Conservation (phyloP, 2,329 filamentous ascomycete genomes). For the Aspergillus clavatus region DNA sequence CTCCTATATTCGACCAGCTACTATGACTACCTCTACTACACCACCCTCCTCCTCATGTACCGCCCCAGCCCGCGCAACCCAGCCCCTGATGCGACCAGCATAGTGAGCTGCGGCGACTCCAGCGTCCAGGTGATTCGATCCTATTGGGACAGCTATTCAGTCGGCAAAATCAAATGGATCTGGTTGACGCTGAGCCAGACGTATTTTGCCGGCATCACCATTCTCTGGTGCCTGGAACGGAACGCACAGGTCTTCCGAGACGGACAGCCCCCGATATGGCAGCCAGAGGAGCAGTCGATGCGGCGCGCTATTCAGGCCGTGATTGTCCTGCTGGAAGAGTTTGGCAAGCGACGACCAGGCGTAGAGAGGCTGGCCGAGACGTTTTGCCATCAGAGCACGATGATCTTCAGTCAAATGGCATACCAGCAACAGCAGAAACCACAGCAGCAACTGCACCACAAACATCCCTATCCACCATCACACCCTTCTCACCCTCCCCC, state of each 20-base stretch:
- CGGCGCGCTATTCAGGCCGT: constrained; percentile 35
- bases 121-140: constrained; percentile 37
- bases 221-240: constrained; percentile 38
- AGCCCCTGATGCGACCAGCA: constrained; percentile 32
- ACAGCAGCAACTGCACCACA: constrained; percentile 15
- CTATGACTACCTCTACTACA: constrained; percentile 39
- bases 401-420: constrained; percentile 34
- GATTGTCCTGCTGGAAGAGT: constrained; percentile 35
- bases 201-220: constrained; percentile 38
- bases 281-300: constrained; percentile 34
- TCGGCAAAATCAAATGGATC: constrained; percentile 39
- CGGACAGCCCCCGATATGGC: constrained; percentile 28
- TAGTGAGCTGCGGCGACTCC: constrained; percentile 37
- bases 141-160: constrained; percentile 38
- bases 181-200: constrained; percentile 38
- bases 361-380: constrained; percentile 35
- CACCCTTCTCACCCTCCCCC: constrained; percentile 12
- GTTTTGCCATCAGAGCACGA: constrained; percentile 36
- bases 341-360: constrained; percentile 34
- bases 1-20: constrained; percentile 39
- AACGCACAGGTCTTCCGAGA: constrained; percentile 33
- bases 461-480: constrained; percentile 5
- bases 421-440: constrained; percentile 32
- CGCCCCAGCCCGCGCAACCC: constrained; percentile 37
- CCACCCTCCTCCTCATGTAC: constrained; percentile 36